Evolutionary conservation across 768 basidiomycete species (phyloP), one percentile per base, ranked within the genome.

Genomic region (Guyanaporus albipodus): DNA sequence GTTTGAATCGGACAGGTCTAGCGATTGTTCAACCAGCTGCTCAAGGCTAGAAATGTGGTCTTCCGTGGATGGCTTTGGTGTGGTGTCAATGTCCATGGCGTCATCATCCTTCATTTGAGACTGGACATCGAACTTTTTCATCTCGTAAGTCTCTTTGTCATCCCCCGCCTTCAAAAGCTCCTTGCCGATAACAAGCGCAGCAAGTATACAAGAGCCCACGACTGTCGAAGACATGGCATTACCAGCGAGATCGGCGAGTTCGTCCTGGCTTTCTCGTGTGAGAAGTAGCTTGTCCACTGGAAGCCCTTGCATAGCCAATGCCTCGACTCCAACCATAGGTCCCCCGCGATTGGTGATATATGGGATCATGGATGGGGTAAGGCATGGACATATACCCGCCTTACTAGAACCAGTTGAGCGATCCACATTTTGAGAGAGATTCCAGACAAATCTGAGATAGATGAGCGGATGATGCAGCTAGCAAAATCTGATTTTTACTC

Each of bases 171-270:
- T 83, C 26, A 96, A 71, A 27, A 90, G 73, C 38, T 78, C 76
- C 61, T 74, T 75, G 6, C 82, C 80, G 2, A 83, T 67, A 9
- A 87, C 77, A 36, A 97, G 71, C 0, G 91, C 91, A 15, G 87
- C 83, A 45, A 95, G 70, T 52, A 96, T 89, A 53, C 90, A 85
- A 4, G 90, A 79, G 1, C 94, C 94, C 24, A 97, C 93, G 21
- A 96, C 94, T 1, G 94, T 96, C 5, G 93, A 91, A 1, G 92
- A 93, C 94, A 97, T 97, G 49, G 94, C 94, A 60, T 97, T 97
- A 2, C 94, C 94, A 17, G 94, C 93, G 14, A 97, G 75, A 66
- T 96, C 92, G 4, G 92, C 91, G 7, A 97, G 74, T 49, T 97
- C 86, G 64, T 96, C 94, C 64, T 94, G 89, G 15, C 80, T 90